Conservation (phyloP, 306 rosid genomes). For the Acacia melanoxylon region DNA sequence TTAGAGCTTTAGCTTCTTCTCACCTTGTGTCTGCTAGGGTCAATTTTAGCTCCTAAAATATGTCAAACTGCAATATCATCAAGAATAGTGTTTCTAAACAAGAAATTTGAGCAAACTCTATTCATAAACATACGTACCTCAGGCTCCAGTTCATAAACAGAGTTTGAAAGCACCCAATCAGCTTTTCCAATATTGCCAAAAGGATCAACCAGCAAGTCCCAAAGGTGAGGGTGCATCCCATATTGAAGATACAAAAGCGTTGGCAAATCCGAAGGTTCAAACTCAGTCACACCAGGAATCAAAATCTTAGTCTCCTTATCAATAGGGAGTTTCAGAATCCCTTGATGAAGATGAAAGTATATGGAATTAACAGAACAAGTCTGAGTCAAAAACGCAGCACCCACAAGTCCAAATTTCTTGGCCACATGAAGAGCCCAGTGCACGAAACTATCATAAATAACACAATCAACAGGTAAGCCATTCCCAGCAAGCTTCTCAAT, state of each 20-base stretch:
- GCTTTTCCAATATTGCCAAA: constrained; percentile 21
- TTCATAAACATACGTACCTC: constrained; percentile 18
- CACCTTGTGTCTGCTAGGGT: too few species aligned
- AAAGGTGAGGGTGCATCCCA: constrained; percentile 4
- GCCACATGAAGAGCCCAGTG: constrained; percentile 41
- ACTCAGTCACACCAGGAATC: constrained; percentile 23
- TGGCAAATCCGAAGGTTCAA: constrained; percentile 30
- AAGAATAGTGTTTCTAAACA: too few species aligned
- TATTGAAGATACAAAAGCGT: constrained; percentile 17
- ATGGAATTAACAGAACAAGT: neutral
- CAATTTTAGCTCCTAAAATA: too few species aligned
- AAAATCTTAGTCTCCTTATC: neutral
- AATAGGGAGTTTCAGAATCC: constrained; percentile 15
- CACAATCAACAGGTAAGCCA: constrained; percentile 11
- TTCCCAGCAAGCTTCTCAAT: neutral
- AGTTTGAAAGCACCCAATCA: neutral
- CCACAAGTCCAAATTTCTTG: constrained; percentile 24
- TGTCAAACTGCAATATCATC: too few species aligned
- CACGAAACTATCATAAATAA: constrained; percentile 33
- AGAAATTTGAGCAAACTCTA: too few species aligned
- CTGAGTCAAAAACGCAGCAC: neutral
- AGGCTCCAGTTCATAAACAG: constrained; percentile 29
- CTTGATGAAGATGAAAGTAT: constrained; percentile 21
- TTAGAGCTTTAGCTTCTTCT: too few species aligned
- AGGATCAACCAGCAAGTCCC: constrained; percentile 10